Conservation (phyloP, 805 yeast genomes). For the Saccharomycopsis sp. region DNA sequence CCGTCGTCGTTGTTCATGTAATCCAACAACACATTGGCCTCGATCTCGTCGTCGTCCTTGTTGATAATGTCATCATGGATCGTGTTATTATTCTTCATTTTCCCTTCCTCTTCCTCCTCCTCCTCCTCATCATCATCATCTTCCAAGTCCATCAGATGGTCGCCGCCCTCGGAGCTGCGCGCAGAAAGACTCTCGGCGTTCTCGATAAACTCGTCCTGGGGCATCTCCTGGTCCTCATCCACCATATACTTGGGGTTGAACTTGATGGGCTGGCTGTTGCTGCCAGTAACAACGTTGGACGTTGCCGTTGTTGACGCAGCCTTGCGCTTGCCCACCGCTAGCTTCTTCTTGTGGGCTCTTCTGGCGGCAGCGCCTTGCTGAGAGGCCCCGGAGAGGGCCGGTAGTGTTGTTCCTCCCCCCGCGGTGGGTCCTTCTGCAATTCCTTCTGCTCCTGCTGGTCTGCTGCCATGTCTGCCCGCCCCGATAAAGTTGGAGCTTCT, state of each 20-base stretch:
- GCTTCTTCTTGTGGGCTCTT: neutral
- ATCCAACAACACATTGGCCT: slow-evolving; percentile 20
- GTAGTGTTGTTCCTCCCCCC: too few species aligned
- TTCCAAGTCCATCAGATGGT: neutral
- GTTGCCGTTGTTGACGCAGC: neutral
- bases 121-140: slow-evolving; percentile 1
- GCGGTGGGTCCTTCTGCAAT: too few species aligned
- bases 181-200: slow-evolving; percentile 1
- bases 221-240: neutral
- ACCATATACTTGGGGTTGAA: neutral
- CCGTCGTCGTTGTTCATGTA: slow-evolving; percentile 16
- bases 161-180: neutral
- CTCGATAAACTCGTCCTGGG: slow-evolving; percentile 13
- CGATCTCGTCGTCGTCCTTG: slow-evolving; percentile 21
- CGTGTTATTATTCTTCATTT: slow-evolving; percentile 13
- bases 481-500: slow-evolving; percentile 8
- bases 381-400: too few species aligned
- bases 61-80: slow-evolving; percentile 21
- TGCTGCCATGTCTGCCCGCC: slow-evolving; percentile 1
- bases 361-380: too few species aligned
- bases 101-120: slow-evolving; percentile 5
- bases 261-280: neutral
- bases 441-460: neutral
- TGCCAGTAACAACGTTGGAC: neutral
- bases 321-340: neutral